Base-by-base conservation (phyloP, 225 moss, liverwort and hornwort genomes). In the Lunularia cruciata region DNA sequence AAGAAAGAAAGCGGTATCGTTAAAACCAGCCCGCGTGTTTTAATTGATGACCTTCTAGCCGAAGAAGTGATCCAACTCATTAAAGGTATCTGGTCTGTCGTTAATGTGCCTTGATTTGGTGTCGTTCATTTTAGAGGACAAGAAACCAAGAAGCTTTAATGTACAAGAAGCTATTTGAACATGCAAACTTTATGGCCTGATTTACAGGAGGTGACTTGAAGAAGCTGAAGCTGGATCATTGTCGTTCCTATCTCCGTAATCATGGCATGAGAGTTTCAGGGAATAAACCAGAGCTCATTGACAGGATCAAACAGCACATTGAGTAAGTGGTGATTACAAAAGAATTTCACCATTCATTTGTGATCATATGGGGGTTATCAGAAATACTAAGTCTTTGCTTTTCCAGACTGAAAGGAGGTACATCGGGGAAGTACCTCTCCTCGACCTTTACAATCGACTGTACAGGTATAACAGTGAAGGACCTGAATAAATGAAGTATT, bases 291-390 rank as follows among this genome's bases (percentile, higher is more conserved):
- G 76, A 71, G 19, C 78, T 93, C 25, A 63, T 93, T 54, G 75
- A 57, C 54, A 87, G 96, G 30, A 91, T 98, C 66, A 74, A 84
- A 69, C 81, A 85, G 72, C 87, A 98, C 61, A 63, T 86, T 35
- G 81, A 75, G 96, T 92, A 71, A 60, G 88, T 51, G 5, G 40
- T 20, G 8, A 2, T 64, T 46, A 0, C 8, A 2, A 40, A 40
- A 40, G 40, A n/a, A n/a, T n/a, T n/a, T n/a, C n/a, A n/a, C n/a
- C n/a, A n/a, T n/a, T n/a, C n/a, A n/a, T n/a, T n/a, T 40, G 13
- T 13, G 40, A 13, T 40, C 40, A 40, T 40, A 13, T 13, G 40
- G 40, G 8, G 40, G 6, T 40, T 40, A 6, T 6, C 8, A 40
- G 40, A 39, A 61, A 39, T 9, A 13, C 47, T 8, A 31, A 48